These are phyloP conservation scores for Epichloe baconii DNA, from an alignment of 2,329 filamentous ascomycete species.

Conservation along the genomic window DNA sequence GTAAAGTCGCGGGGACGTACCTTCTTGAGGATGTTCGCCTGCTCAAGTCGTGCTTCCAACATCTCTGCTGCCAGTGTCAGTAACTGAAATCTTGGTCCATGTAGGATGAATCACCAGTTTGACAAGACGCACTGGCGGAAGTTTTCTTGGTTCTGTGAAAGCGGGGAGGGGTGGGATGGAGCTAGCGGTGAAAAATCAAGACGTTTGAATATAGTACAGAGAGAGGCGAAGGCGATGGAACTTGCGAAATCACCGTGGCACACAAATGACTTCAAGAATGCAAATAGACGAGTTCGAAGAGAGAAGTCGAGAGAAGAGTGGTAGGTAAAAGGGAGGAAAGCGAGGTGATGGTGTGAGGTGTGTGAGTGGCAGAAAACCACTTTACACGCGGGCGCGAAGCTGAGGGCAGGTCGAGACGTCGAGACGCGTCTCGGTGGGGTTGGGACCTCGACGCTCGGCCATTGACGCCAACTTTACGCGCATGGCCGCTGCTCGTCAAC, in stretches of 20 bases:
- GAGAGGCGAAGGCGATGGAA: not conserved
- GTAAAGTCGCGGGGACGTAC: constrained; percentile 29
- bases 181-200: not conserved
- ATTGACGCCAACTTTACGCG: not conserved
- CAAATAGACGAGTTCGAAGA: not conserved
- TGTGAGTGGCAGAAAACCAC: constrained; percentile 13
- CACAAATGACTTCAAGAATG: not conserved
- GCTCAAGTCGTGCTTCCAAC: constrained; percentile 95
- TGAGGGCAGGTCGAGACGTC: constrained; percentile 15
- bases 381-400: constrained; percentile 19
- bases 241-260: not conserved
- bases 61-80: constrained; percentile 33
- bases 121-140: not conserved
- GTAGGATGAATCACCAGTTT: not conserved
- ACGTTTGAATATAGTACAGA: not conserved
- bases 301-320: not conserved
- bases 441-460: not conserved
- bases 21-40: constrained; percentile 92
- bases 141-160: not conserved
- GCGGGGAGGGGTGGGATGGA: not conserved
- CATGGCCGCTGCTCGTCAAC: too few relatives aligned
- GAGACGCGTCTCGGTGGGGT: constrained; percentile 19
- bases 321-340: not conserved
- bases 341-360: not conserved
- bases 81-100: not conserved